A percentile compares a stretch with the other conserved stretches of the same genome.
These are phyloP conservation scores for Leccinum pachyderme DNA, from an alignment of 1,284 basidiomycete genomes.

Conservation along the genomic window DNA sequence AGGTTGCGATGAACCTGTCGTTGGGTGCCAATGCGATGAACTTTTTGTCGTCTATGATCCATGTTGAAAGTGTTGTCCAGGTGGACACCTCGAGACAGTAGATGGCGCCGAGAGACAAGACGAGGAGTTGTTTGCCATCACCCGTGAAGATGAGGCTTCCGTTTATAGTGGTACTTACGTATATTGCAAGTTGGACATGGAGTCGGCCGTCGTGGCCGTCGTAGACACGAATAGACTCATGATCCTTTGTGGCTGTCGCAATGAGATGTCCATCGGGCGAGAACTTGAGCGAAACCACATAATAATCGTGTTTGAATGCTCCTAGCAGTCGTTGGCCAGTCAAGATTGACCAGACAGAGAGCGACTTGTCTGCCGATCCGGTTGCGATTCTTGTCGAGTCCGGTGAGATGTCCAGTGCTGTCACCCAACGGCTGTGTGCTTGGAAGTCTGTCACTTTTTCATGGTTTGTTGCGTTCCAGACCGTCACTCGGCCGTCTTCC, in stretches of 20 bases:
- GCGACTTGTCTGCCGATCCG: background rate
- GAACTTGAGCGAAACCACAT: background rate
- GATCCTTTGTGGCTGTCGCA: background rate
- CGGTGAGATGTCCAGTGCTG: background rate
- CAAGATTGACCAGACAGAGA: background rate
- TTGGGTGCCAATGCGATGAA: background rate
- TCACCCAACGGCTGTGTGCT: background rate
- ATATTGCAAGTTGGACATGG: background rate
- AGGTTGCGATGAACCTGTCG: background rate
- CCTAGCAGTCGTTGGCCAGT: background rate
- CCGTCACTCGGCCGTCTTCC: background rate
- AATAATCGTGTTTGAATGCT: background rate
- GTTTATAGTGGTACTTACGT: accelerated
- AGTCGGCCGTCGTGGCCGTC: background rate
- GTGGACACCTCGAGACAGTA: background rate
- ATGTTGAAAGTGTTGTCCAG: background rate
- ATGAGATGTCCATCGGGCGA: background rate
- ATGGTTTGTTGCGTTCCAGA: background rate
- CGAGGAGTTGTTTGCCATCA: background rate
- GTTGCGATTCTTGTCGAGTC: background rate
- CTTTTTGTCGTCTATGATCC: background rate
- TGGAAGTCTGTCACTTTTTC: background rate
- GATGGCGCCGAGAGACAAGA: background rate
- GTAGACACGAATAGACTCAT: background rate
- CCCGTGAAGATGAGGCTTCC: background rate